Evolutionary conservation across 164 flowering plant species (phyloP).

Genomic region (Dillenia suffruticosa): DNA sequence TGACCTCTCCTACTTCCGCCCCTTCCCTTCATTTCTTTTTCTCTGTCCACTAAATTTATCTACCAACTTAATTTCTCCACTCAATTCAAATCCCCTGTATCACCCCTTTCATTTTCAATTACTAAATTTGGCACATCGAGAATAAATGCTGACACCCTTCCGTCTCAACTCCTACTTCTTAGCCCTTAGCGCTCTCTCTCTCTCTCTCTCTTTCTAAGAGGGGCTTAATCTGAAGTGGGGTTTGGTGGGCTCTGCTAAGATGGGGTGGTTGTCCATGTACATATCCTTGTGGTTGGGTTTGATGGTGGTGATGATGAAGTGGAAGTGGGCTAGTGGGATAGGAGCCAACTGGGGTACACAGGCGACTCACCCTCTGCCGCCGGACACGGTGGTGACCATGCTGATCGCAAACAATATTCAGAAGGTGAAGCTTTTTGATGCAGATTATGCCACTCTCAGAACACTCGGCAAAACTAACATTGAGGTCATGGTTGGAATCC

Average conservation of each 20-base stretch:
- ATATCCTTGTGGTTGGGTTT: slow-evolving; percentile 2
- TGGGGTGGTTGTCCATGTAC: slow-evolving; percentile 17
- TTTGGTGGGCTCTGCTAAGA: background rate
- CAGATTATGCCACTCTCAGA: slow-evolving; percentile 49
- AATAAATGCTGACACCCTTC: too few relatives aligned
- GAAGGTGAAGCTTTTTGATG: slow-evolving; percentile 93
- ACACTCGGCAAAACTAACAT: slow-evolving; percentile 56
- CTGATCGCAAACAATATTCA: slow-evolving; percentile 69
- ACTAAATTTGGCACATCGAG: too few relatives aligned
- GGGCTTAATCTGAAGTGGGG: too few relatives aligned
- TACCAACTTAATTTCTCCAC: too few relatives aligned
- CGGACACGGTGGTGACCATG: slow-evolving; percentile 55
- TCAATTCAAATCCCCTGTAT: too few relatives aligned
- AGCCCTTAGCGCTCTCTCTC: too few relatives aligned
- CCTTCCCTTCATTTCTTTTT: background rate
- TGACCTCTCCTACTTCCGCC: slow-evolving; percentile 2
- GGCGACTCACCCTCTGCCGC: slow-evolving; percentile 59
- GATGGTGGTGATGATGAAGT: slow-evolving; percentile 19
- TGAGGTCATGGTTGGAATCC: slow-evolving; percentile 97
- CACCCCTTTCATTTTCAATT: too few relatives aligned
- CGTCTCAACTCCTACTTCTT: too few relatives aligned
- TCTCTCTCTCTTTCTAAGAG: too few relatives aligned
- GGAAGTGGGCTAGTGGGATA: slow-evolving; percentile 28
- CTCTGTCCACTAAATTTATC: background rate
- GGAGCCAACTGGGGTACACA: slow-evolving; percentile 97